A percentile compares a stretch with the other conserved stretches of the same genome.
These are phyloP conservation scores for Blastomyces parvus DNA, from an alignment of 2,329 filamentous ascomycete species.

Conservation along the genomic window DNA sequence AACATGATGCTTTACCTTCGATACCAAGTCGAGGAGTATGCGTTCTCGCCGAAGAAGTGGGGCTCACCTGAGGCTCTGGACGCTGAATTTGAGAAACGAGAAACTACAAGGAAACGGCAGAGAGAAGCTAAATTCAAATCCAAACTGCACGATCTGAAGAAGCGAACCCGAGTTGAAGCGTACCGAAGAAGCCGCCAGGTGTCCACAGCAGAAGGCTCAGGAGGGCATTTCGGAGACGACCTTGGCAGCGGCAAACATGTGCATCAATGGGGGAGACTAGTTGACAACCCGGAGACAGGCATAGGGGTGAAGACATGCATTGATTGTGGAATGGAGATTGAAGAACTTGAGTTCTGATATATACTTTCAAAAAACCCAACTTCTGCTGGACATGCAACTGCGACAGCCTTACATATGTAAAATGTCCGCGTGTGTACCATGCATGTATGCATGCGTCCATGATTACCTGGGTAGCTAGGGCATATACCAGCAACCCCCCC, in stretches of 20 bases:
- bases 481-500: too few relatives aligned
- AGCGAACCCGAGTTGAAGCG: constrained; percentile 82
- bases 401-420: too few relatives aligned
- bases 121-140: constrained; percentile 89
- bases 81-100: constrained; percentile 73
- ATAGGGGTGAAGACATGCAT: constrained; percentile 60
- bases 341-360: constrained; percentile 55
- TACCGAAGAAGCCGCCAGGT: constrained; percentile 60
- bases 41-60: constrained; percentile 76
- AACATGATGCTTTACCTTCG: constrained; percentile 98
- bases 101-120: constrained; percentile 67
- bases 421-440: too few relatives aligned
- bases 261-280: constrained; percentile 67
- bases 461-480: too few relatives aligned
- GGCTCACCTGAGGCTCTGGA: constrained; percentile 77
- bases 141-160: constrained; percentile 83
- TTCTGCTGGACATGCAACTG: too few relatives aligned
- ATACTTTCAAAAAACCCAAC: too few relatives aligned
- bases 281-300: constrained; percentile 49
- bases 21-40: constrained; percentile 90
- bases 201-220: constrained; percentile 32
- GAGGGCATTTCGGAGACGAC: constrained; percentile 62
- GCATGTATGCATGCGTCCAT: too few relatives aligned
- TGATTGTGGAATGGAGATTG: constrained; percentile 58
- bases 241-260: constrained; percentile 65